phyloP scores from a whole-genome alignment of 805 yeast genomes.

The Nakazawaea anatomiae region DNA sequence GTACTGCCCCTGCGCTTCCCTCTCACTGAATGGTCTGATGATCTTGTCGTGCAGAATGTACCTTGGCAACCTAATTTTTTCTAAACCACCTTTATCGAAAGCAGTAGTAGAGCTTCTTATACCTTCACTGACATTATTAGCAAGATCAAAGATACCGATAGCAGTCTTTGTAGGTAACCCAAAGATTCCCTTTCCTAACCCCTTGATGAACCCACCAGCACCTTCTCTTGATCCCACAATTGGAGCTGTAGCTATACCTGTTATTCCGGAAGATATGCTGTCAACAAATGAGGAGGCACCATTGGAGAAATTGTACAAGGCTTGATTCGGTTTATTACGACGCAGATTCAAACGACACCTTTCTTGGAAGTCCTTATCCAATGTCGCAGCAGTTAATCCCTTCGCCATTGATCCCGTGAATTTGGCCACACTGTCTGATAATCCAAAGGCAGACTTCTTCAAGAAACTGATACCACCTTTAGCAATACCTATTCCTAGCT shows the following conservation, averaged over 20 bases:
- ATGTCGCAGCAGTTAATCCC: conserved; percentile 85
- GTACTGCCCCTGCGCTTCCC: conserved; percentile 91
- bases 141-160: conserved; percentile 88
- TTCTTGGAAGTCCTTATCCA: conserved; percentile 82
- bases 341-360: conserved; percentile 69
- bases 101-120: conserved; percentile 89
- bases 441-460: conserved; percentile 91
- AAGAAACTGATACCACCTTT: conserved; percentile 93
- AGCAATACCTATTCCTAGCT: conserved; percentile 90
- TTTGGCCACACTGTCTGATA: conserved; percentile 89
- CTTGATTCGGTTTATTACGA: conserved; percentile 78
- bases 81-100: conserved; percentile 72
- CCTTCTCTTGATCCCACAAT: conserved; percentile 89
- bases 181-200: conserved; percentile 89
- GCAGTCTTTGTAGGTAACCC: conserved; percentile 97
- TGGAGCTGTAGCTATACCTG: conserved; percentile 90
- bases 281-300: conserved; percentile 90
- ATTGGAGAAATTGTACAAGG: conserved; percentile 72
- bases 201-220: conserved; percentile 86
- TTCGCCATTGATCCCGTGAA: conserved; percentile 92
- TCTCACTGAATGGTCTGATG: conserved; percentile 65
- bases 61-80: conserved; percentile 79
- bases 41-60: conserved; percentile 64
- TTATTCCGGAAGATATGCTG: conserved; percentile 79
- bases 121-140: conserved; percentile 90